Percentiles rank a stretch among this genome's conserved stretches.
Conservation (phyloP, 1,284 basidiomycete genomes). For the Ganoderma resinaceum region DNA sequence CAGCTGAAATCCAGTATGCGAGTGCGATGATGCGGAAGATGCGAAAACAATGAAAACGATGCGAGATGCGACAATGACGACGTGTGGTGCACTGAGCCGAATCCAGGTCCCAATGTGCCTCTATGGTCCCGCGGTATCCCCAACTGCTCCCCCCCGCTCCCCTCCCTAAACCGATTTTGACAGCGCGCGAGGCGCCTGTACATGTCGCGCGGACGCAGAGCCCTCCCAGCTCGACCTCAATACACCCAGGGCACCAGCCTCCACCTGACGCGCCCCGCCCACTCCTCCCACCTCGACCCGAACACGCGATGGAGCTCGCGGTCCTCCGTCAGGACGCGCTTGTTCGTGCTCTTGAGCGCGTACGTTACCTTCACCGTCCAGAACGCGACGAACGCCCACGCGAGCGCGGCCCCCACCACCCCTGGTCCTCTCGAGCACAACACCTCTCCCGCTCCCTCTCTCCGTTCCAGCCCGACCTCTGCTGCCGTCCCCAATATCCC, state of each 20-base stretch:
- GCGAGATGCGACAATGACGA: not conserved
- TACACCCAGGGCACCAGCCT: conserved; percentile 59
- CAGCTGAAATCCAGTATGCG: not conserved
- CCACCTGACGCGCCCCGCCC: conserved; percentile 54
- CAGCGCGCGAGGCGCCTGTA: not conserved
- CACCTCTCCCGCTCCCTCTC: conserved; percentile 29
- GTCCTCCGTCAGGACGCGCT: conserved; percentile 51
- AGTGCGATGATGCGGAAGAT: not conserved
- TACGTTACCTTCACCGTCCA: conserved; percentile 37
- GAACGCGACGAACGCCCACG: conserved; percentile 34
- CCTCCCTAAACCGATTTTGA: not conserved
- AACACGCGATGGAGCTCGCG: conserved; percentile 58
- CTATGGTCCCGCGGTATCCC: conserved; percentile 4
- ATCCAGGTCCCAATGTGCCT: conserved; percentile 2
- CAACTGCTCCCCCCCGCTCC: not conserved
- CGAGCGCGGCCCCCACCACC: conserved; percentile 26
- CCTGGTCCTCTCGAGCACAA: conserved; percentile 36
- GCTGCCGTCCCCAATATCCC: conserved; percentile 37
- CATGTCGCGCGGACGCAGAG: not conserved
- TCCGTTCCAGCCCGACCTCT: conserved; percentile 32
- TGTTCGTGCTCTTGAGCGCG: conserved; percentile 37
- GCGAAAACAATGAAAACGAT: not conserved
- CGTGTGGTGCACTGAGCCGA: not conserved
- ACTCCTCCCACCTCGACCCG: conserved; percentile 59
- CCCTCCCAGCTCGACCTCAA: not conserved